phyloP scores from a whole-genome alignment of 1,139 yeast genomes.

The Geotrichum phurueaensis region DNA sequence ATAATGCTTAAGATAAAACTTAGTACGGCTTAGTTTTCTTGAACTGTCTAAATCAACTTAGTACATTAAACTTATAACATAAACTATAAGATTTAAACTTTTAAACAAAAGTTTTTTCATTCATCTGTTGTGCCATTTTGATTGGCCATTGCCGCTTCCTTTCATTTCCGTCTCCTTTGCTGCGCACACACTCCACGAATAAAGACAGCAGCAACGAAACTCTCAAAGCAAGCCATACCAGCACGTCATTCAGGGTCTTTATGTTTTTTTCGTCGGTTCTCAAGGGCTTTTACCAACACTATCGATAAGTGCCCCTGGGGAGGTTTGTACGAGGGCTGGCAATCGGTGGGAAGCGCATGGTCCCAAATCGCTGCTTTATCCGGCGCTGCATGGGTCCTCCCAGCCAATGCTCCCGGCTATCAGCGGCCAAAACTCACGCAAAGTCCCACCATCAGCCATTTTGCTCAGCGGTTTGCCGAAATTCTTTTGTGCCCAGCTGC shows the following conservation, averaged over 20 bases:
- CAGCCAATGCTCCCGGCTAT: conserved; percentile 6
- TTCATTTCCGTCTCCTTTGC: too few species aligned
- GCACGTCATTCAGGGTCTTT: not conserved
- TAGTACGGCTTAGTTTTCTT: too few species aligned
- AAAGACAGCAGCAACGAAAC: not conserved
- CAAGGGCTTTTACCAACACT: not conserved
- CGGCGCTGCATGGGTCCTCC: not conserved
- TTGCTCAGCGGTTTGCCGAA: not conserved
- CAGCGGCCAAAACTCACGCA: not conserved
- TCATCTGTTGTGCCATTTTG: too few species aligned
- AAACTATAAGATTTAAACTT: too few species aligned
- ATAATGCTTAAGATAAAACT: too few species aligned
- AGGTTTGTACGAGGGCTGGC: not conserved
- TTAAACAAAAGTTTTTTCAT: too few species aligned
- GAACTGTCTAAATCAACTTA: too few species aligned
- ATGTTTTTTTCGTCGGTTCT: not conserved
- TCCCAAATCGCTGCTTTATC: not conserved
- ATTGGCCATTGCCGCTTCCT: too few species aligned
- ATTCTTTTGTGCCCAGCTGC: not conserved
- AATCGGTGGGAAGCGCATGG: not conserved
- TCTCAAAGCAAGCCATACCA: not conserved
- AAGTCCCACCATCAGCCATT: conserved; percentile 9
- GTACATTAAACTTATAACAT: too few species aligned
- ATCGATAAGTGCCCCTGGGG: not conserved
- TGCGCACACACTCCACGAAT: too few species aligned